Evolutionary conservation across 345 rosid species (phyloP), one percentile per base, ranked within the genome.

Genomic region (Physaria fendleri): DNA sequence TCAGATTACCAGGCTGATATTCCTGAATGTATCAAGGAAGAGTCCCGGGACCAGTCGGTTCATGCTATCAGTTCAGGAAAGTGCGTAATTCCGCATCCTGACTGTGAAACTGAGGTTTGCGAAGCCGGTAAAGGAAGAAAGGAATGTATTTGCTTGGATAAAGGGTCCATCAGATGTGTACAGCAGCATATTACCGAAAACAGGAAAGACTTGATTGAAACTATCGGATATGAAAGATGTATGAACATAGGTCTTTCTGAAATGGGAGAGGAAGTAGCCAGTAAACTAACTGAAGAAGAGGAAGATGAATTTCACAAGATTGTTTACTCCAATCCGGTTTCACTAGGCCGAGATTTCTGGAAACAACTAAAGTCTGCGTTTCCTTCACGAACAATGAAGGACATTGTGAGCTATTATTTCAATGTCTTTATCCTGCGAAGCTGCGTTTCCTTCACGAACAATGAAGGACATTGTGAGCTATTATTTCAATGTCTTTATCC

Each of bases 201-300:
- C 46, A 75, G 89, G 65, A 78, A 79, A 39, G 61, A 69, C 51
- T 81, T 85, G 20, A 65, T 75, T 59, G 63, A 71, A 24, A 49
- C 74, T 37, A 68, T 82, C 32, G 96, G 96, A 23, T 71, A 77
- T n/a, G 91, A 82, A 52, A 72, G 30, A 4, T 83, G 81, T 59
- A 46, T 59, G 44, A 60, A 71, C 41, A 53, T 84, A 59, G 88
- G 95, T 34, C 82, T 84, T 35, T 69, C 52, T 64, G 87, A 85
- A 32, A 85, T 89, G 91, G 96, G 96, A 4, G 96, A 89, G 68
- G 80, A 71, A 51, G 79, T 84, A 59, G 83, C 91, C 18, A 50
- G 54, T 18, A 76, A 75, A 47, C 81, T 89, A 85, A 76, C 64
- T 27, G 87, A 76, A 25, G 84, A 78, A 12, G 96, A 84, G 68